phyloP scores from a whole-genome alignment of 257 asterid genomes.

The Leptodermis oblonga region DNA sequence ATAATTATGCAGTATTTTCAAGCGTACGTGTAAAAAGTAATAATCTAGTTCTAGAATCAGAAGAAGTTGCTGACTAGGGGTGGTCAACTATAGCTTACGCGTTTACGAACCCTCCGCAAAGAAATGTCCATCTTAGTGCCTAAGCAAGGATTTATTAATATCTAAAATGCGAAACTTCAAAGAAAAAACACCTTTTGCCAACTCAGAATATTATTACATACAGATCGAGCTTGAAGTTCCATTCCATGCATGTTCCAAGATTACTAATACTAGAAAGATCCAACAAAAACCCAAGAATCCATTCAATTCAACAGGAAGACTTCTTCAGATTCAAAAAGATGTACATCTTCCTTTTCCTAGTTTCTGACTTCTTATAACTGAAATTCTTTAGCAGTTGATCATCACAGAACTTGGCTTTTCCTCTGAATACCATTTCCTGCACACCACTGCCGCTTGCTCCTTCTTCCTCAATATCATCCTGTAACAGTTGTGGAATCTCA shows the following conservation, averaged over 20 bases:
- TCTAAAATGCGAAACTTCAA: conserved; percentile 2
- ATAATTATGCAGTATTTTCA: too few relatives aligned
- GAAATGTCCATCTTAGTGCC: background rate
- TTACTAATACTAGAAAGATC: too few relatives aligned
- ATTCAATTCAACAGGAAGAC: background rate
- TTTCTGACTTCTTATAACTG: conserved; percentile 5
- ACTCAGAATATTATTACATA: too few relatives aligned
- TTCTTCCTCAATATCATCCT: background rate
- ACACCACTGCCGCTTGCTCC: too few relatives aligned
- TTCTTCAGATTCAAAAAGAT: too few relatives aligned
- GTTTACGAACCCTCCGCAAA: background rate
- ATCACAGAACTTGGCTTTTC: background rate
- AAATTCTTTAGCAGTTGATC: conserved; percentile 10
- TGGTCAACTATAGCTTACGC: background rate
- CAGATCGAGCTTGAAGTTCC: too few relatives aligned
- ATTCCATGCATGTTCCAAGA: too few relatives aligned
- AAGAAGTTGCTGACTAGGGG: too few relatives aligned
- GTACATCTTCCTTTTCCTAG: background rate
- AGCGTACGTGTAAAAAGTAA: background rate
- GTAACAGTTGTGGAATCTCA: background rate
- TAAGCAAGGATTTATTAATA: background rate
- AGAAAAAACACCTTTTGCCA: background rate
- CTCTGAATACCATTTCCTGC: background rate
- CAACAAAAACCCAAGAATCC: too few relatives aligned
- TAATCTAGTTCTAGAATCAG: background rate